phyloP scores from a whole-genome alignment of 164 flowering plant genomes.

The Taxillus chinensis region DNA sequence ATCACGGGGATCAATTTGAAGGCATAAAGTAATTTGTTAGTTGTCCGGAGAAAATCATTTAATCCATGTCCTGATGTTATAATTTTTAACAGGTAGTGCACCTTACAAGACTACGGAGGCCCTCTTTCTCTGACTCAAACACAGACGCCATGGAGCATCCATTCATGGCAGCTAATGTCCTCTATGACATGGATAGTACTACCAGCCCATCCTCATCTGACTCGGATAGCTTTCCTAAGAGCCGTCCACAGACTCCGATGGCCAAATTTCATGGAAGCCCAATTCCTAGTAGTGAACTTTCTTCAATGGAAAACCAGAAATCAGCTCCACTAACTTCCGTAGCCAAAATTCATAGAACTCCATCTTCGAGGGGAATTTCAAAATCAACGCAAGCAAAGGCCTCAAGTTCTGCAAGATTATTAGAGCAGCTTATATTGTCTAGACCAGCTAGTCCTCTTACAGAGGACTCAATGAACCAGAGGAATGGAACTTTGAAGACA shows the following conservation, averaged over 20 bases:
- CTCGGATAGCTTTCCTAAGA: constrained; percentile 42
- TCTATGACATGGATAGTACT: constrained; percentile 78
- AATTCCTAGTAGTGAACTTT: constrained; percentile 10
- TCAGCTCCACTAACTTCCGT: constrained; percentile 9
- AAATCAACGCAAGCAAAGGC: constrained; percentile 18
- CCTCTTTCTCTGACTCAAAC: constrained; percentile 35
- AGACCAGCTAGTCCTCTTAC: constrained; percentile 31
- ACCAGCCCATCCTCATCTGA: constrained; percentile 77
- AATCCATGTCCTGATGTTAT: not conserved
- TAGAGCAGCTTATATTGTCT: constrained; percentile 8
- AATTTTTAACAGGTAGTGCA: constrained; percentile 40
- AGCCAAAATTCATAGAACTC: constrained; percentile 3
- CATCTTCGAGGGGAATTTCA: constrained; percentile 13
- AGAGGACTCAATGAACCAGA: constrained; percentile 40
- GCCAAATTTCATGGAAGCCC: constrained; percentile 4
- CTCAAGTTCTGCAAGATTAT: constrained; percentile 9
- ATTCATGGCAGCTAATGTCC: constrained; percentile 51
- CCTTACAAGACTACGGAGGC: constrained; percentile 52
- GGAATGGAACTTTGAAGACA: constrained; percentile 19
- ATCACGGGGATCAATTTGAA: too few species aligned
- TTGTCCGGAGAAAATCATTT: too few species aligned
- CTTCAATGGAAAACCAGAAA: constrained; percentile 15
- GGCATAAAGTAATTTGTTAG: too few species aligned
- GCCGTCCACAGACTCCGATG: constrained; percentile 9
- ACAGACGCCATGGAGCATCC: constrained; percentile 26